Base-by-base conservation (phyloP, 2,329 filamentous ascomycete genomes). In the Pseudonectria buxi region DNA sequence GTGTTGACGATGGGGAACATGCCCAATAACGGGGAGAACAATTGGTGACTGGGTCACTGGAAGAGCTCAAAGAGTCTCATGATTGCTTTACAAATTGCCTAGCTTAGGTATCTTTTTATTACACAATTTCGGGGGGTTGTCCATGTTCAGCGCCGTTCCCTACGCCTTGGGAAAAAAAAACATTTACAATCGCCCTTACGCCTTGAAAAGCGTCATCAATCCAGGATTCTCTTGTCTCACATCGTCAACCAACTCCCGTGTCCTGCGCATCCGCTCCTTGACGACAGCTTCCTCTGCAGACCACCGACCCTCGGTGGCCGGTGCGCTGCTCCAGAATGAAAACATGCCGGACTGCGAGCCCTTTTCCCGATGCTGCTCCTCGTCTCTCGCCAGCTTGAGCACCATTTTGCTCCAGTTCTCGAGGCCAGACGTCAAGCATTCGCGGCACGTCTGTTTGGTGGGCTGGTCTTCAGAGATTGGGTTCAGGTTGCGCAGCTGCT, bases 361-460 rank as follows among this genome's bases (percentile, higher is more conserved):
- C 46, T 35, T 63, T 57, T 67, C 65, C 10, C 45, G 46, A n/a
- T 49, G 59, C 39, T 62, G 56, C 40, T 57, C 57, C 50, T 77
- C 71, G 27, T 71, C 68, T 33, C 62, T 64, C 16, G 74, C 75
- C 30, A 94, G 68, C 37, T 71, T 71, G 10, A 68, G 67, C 14
- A 92, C 80, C 83, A 96, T 96, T 18, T 70, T 73, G 30, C 74
- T 74, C 89, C 89, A 95, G 56, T 95, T 94, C 6, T 74, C 71
- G 1, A 95, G 68, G 0, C 86, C 86, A 3, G 83, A 78, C 39
- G 76, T 68, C 6, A 95, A 71, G 54, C 90, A 95, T 47, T 90
- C 74, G 24, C 75, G 75, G 56, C 89, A 95, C 26, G 76, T 78
- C 43, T 74, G 71, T 31, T 53, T 57, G 12, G 57, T 50, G 4